Base-by-base conservation (phyloP, 305 asterid species). In the Rubia balearica region DNA sequence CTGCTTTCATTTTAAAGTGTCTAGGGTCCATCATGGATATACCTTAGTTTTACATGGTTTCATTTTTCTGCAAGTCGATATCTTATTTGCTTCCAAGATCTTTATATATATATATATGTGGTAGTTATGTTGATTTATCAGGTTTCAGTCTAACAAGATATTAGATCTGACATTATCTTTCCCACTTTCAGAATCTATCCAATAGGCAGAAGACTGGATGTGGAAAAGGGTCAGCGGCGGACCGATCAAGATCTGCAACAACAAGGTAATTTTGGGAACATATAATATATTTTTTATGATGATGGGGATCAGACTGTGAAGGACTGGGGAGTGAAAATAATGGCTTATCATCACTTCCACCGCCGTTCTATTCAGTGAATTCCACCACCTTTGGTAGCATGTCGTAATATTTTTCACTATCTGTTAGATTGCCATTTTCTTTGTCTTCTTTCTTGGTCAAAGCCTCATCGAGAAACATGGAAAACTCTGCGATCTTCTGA, bases 191-290 rank as follows among this genome's bases (percentile, higher is more conserved):
- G 98, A 94, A 89, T 81, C 76, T 95, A 69, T 83, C 96, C 76
- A 92, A 86, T 81, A 88, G 99, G 81, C 90, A 92, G 77, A 92
- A 82, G 78, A 91, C 98, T 68, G 96, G 98, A 68, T 90, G 98
- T 61, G 98, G 98, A 72, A 88, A 88, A 81, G 99, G 99, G 74
- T 90, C 99, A 53, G 98, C 96, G 21, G 94, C 89, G 33, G 99
- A 95, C 86, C 86, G 99, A 88, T 89, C 99, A 69, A 85, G 99
- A 86, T 83, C 96, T 73, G 88, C 97, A 30, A 91, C 98, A 61
- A 93, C 98, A 79, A 85, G 89, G 98, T 93, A 93, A 82, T 70
- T 77, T 76, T 38, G 46, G 45, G 66, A 53, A 74, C 74, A 75
- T 74, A 73, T 69, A 56, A 64, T 6, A 72, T 24, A 51, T 67